Evolutionary conservation across 2,329 filamentous ascomycete species (phyloP), one percentile per base, ranked within the genome.

Genomic region (Chaetomium sp.): DNA sequence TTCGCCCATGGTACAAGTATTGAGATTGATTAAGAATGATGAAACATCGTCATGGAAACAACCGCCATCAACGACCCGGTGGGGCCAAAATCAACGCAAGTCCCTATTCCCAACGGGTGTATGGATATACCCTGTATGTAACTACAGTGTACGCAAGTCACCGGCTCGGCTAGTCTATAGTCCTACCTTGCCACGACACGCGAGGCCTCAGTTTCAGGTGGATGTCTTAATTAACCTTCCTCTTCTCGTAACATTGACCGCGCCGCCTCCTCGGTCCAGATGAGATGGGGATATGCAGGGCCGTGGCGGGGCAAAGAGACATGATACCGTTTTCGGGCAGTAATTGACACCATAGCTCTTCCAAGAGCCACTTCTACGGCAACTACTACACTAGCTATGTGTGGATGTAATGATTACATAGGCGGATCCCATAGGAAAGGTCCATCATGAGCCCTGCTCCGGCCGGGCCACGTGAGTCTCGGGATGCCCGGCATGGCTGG

Each of bases 201-300:
- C 13, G 23, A 25, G 51, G 29, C 38, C 50, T 55, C 38, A 60
- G 56, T 60, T 64, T 64, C 55, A 63, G 55, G 56, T 63, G 25
- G 13, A 35, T 9, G 10, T 21, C 7, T 6, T 16, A 51, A 16
- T 25, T 12, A n/a, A 19, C 51, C 45, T 25, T 21, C 56, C 50
- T n/a, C 45, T 33, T n/a, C 8, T n/a, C 9, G 42, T 50, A 50
- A 27, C 25, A 25, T 27, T 55, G 29, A 3, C 50, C 51, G 62
- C 49, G 62, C 62, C 62, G 56, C 56, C 57, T 60, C 56, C 57
- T 60, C 12, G 47, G 54, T 29, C 19, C 31, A 31, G 19, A 25
- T 23, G 31, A 33, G 47, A 42, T 13, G 19, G 38, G 13, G 35
- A 61, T 47, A 47, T 55, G 59, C 50, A 47, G 12, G 29, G 13